These are phyloP conservation scores for Lepidium didymum DNA, from an alignment of 345 rosid genomes.

Conservation along the genomic window DNA sequence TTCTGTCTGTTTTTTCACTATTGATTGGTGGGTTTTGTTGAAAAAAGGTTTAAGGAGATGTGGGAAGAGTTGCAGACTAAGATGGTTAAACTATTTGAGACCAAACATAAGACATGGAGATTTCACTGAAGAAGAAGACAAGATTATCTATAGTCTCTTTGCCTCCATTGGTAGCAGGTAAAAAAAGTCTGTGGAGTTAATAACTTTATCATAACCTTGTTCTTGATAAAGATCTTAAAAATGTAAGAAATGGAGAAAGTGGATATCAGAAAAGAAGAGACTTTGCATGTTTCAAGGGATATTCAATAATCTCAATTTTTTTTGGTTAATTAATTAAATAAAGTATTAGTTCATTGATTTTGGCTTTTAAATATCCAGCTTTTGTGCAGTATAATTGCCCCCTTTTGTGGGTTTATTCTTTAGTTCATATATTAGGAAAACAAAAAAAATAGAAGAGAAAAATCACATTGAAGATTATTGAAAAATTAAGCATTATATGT, in stretches of 20 bases:
- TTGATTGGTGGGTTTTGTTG: neutral
- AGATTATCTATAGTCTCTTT: conserved; percentile 58
- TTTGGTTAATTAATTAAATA: neutral
- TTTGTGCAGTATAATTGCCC: conserved; percentile 27
- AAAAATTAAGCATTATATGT: neutral
- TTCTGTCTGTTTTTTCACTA: neutral
- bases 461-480: conserved; percentile 2
- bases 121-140: conserved; percentile 74
- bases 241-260: neutral
- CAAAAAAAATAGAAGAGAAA: neutral
- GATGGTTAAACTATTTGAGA: conserved; percentile 89
- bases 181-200: neutral
- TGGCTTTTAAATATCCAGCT: conserved; percentile 21
- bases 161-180: conserved; percentile 90
- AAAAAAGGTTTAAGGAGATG: conserved; percentile 67
- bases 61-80: conserved; percentile 86
- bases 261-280: conserved; percentile 8
- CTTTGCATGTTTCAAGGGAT: conserved; percentile 26
- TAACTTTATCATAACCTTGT: neutral
- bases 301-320: conserved; percentile 12
- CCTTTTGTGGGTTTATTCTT: conserved; percentile 25
- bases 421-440: conserved; percentile 10
- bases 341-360: neutral
- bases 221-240: neutral
- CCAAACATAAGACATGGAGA: conserved; percentile 93